Percentiles rank a stretch among this genome's conserved stretches.
These are phyloP conservation scores for Aegilops tauschii DNA, from an alignment of 176 grass and related monocot species.

Conservation along the genomic window DNA sequence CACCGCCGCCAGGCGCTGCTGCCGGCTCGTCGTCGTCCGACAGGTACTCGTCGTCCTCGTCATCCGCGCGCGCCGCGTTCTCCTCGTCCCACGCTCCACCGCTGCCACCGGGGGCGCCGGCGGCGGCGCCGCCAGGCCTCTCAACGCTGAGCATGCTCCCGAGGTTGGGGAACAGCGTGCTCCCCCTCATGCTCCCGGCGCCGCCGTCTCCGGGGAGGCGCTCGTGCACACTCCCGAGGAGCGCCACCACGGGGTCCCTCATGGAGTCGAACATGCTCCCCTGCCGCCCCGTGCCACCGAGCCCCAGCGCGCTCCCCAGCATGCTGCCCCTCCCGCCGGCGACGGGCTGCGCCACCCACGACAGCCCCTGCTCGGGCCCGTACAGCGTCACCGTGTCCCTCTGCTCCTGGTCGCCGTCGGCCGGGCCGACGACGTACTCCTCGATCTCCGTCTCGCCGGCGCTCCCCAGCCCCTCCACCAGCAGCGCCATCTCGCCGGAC, in stretches of 20 bases:
- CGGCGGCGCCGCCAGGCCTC: not conserved
- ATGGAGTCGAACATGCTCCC: slow-evolving; percentile 65
- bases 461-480: slow-evolving; percentile 68
- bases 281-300: slow-evolving; percentile 25
- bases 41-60: not conserved
- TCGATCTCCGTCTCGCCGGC: slow-evolving; percentile 62
- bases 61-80: slow-evolving; percentile 18
- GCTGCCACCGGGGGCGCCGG: not conserved
- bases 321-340: slow-evolving; percentile 36
- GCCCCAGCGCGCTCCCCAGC: slow-evolving; percentile 34
- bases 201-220: slow-evolving; percentile 24
- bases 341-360: slow-evolving; percentile 78
- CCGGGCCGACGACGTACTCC: slow-evolving; percentile 69
- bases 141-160: slow-evolving; percentile 83
- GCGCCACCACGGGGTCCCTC: slow-evolving; percentile 72
- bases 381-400: slow-evolving; percentile 64
- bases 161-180: slow-evolving; percentile 71
- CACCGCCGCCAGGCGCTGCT: not conserved
- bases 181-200: slow-evolving; percentile 22
- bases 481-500: slow-evolving; percentile 76
- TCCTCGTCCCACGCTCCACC: slow-evolving; percentile 45
- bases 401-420: slow-evolving; percentile 21
- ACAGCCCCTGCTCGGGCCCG: slow-evolving; percentile 57
- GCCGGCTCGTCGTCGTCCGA: not conserved
- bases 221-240: slow-evolving; percentile 84